Conservation (phyloP, 106 monocot species). For the Dendrobium officinale region DNA sequence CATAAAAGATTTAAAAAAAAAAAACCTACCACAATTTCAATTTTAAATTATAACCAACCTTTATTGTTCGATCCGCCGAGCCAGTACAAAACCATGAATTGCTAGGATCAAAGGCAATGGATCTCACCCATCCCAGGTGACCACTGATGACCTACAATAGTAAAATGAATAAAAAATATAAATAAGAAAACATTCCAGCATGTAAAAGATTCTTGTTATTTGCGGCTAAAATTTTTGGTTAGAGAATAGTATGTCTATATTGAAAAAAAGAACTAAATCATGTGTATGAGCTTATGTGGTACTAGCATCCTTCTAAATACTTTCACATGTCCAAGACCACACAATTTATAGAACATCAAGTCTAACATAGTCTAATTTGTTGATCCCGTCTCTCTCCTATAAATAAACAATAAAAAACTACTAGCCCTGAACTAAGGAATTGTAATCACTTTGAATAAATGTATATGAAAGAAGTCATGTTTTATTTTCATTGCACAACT, state of each 20-base stretch:
- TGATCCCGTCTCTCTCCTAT: too few species aligned
- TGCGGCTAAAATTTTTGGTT: neutral
- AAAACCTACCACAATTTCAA: neutral
- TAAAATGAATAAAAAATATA: neutral
- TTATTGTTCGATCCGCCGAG: conserved; percentile 94
- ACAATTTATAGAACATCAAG: neutral
- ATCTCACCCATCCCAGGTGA: conserved; percentile 98
- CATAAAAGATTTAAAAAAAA: neutral
- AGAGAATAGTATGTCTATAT: neutral
- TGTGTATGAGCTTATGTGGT: neutral
- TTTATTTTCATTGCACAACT: neutral
- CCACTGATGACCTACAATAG: conserved; percentile 86
- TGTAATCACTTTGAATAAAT: neutral
- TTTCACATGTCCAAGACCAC: neutral
- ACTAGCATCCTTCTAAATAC: neutral
- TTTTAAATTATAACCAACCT: conserved; percentile 40
- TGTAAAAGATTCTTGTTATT: neutral
- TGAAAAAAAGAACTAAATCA: neutral
- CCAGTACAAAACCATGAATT: conserved; percentile 99
- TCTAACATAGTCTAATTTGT: neutral
- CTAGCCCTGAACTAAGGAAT: neutral
- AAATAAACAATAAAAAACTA: neutral
- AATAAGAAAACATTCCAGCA: neutral
- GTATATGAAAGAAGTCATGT: neutral
- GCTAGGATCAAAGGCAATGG: conserved; percentile 94